Conservation (phyloP, 129 eudicot genomes). For the Tagetes erecta region DNA sequence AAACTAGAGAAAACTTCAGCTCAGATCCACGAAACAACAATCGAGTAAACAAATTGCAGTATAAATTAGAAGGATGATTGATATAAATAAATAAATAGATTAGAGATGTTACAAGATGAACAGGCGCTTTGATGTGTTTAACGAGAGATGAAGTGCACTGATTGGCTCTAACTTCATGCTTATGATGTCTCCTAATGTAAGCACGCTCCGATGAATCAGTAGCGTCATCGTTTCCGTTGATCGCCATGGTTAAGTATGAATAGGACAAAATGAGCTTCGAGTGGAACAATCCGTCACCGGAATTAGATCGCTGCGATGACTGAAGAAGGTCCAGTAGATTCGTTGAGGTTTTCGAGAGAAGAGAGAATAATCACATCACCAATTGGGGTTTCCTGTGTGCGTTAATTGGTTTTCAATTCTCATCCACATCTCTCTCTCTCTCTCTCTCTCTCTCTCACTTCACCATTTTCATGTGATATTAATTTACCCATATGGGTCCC, state of each 20-base stretch:
- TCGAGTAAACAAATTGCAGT: background rate
- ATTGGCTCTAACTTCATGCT: slow-evolving; percentile 65
- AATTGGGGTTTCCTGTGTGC: slow-evolving; percentile 38
- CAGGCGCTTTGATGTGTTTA: slow-evolving; percentile 87
- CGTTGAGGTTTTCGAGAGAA: slow-evolving; percentile 33
- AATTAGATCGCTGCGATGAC: slow-evolving; percentile 9
- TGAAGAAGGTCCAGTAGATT: slow-evolving; percentile 27
- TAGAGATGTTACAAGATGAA: slow-evolving; percentile 56
- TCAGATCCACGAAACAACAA: slow-evolving; percentile 25
- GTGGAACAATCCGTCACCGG: slow-evolving; percentile 14
- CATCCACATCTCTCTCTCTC: slow-evolving; percentile 40
- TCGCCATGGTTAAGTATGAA: slow-evolving; percentile 31
- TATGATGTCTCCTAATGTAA: slow-evolving; percentile 65
- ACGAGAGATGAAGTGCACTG: slow-evolving; percentile 81
- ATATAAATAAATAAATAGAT: background rate
- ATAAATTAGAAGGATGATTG: too few species aligned
- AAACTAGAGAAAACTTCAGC: slow-evolving; percentile 7
- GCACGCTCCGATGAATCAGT: slow-evolving; percentile 46
- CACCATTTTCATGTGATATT: slow-evolving; percentile 40
- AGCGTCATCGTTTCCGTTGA: slow-evolving; percentile 33
- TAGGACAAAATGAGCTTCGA: slow-evolving; percentile 6
- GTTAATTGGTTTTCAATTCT: slow-evolving; percentile 36
- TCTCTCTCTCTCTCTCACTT: slow-evolving; percentile 28
- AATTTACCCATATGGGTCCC: slow-evolving; percentile 10
- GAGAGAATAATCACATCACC: slow-evolving; percentile 40